Percentiles rank a stretch among this genome's conserved stretches.
phyloP scores from a whole-genome alignment of 345 rosid species.

The Abelmoschus esculentus region DNA sequence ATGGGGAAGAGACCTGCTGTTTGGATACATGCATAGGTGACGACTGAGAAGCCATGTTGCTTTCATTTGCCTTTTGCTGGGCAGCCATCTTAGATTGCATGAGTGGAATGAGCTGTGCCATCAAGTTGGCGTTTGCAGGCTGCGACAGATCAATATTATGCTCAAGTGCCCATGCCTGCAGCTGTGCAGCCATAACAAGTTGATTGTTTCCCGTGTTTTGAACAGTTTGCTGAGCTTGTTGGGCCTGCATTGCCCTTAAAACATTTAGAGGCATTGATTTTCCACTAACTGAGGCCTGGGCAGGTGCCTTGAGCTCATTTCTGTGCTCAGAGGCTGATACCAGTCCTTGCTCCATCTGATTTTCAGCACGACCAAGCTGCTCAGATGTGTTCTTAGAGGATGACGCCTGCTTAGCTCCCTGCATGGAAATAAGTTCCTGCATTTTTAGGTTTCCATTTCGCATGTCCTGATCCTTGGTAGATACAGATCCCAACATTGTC shows the following conservation, averaged over 20 bases:
- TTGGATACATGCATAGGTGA: constrained; percentile 52
- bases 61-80: constrained; percentile 67
- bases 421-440: constrained; percentile 76
- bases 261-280: constrained; percentile 51
- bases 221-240: constrained; percentile 48
- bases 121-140: constrained; percentile 81
- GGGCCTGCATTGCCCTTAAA: constrained; percentile 62
- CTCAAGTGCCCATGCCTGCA: constrained; percentile 87
- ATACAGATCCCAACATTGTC: constrained; percentile 49
- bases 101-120: constrained; percentile 68
- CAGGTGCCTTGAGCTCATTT: constrained; percentile 45
- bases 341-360: constrained; percentile 53
- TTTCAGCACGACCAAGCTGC: constrained; percentile 54
- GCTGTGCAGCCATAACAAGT: constrained; percentile 66
- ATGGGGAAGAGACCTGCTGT: constrained; percentile 65
- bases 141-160: constrained; percentile 80
- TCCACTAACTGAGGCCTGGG: constrained; percentile 46
- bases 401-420: constrained; percentile 66
- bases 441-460: constrained; percentile 60
- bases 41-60: constrained; percentile 39
- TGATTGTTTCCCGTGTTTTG: constrained; percentile 61
- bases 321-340: constrained; percentile 50
- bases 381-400: constrained; percentile 69
- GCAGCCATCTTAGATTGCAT: constrained; percentile 83
- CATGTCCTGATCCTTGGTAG: constrained; percentile 62